These are phyloP conservation scores for Sonneratia caseolaris DNA, from an alignment of 345 rosid genomes.

Conservation along the genomic window DNA sequence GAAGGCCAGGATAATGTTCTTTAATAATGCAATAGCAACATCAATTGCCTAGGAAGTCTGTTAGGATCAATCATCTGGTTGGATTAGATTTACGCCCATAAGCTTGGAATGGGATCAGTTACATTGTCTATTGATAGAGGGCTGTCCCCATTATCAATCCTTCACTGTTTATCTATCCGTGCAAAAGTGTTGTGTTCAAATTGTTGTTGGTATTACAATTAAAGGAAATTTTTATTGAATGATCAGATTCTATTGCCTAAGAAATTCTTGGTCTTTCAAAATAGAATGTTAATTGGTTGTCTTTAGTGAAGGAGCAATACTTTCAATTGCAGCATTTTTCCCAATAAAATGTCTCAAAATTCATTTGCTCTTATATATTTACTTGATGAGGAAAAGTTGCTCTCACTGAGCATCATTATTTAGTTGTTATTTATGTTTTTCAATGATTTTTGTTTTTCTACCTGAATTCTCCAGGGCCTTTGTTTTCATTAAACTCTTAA, in stretches of 20 bases:
- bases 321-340: not conserved
- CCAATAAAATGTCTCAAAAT: not conserved
- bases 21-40: not conserved
- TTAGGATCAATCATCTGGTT: not conserved
- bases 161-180: too few species aligned
- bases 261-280: too few species aligned
- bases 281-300: too few species aligned
- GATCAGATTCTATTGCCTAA: too few species aligned
- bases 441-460: not conserved
- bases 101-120: not conserved
- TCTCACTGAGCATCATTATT: too few species aligned
- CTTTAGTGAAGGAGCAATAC: not conserved
- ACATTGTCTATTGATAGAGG: not conserved
- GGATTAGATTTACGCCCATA: not conserved
- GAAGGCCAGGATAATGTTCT: not conserved
- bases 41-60: not conserved
- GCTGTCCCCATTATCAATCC: not conserved
- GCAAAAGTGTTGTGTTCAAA: too few species aligned
- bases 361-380: not conserved
- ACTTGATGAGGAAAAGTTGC: not conserved
- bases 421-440: not conserved
- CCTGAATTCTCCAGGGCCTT: not conserved
- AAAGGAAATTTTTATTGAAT: too few species aligned
- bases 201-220: not conserved
- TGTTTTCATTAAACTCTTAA: not conserved